Evolutionary conservation across 164 flowering plant species (phyloP).

Genomic region (Magnolia changhungtana): DNA sequence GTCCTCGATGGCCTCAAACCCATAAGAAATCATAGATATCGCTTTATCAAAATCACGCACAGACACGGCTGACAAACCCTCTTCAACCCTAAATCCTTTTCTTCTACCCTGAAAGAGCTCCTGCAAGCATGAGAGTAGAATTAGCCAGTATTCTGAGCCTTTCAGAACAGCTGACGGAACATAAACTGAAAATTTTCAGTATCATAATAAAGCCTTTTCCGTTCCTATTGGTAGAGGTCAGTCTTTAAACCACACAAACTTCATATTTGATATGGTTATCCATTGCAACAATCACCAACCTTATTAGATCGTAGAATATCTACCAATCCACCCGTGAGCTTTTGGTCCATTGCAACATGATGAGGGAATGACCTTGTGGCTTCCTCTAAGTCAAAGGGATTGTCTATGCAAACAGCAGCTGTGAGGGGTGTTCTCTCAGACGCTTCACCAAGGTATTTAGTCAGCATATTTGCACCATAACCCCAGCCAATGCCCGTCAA

Average conservation of each 20-base stretch:
- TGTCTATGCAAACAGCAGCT: constrained; percentile 88
- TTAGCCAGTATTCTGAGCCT: background rate
- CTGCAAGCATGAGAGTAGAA: constrained; percentile 31
- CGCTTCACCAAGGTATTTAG: constrained; percentile 86
- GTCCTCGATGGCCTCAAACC: constrained; percentile 65
- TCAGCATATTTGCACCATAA: constrained; percentile 94
- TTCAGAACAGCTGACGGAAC: background rate
- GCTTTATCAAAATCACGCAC: constrained; percentile 81
- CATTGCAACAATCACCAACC: constrained; percentile 37
- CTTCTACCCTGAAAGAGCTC: constrained; percentile 82
- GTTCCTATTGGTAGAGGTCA: background rate
- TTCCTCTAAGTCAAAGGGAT: constrained; percentile 90
- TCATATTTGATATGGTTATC: background rate
- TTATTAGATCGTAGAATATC: constrained; percentile 75
- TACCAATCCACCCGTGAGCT: constrained; percentile 62
- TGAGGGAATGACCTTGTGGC: constrained; percentile 56
- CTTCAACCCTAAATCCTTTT: constrained; percentile 75
- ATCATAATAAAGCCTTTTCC: background rate
- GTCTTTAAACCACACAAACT: background rate
- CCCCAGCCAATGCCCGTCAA: constrained; percentile 94
- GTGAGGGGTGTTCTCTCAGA: constrained; percentile 83
- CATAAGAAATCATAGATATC: constrained; percentile 83
- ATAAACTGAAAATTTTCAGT: background rate
- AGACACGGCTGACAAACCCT: constrained; percentile 63
- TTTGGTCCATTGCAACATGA: constrained; percentile 43